Conservation (phyloP, 805 yeast species). For the Candida rishiriensis region DNA sequence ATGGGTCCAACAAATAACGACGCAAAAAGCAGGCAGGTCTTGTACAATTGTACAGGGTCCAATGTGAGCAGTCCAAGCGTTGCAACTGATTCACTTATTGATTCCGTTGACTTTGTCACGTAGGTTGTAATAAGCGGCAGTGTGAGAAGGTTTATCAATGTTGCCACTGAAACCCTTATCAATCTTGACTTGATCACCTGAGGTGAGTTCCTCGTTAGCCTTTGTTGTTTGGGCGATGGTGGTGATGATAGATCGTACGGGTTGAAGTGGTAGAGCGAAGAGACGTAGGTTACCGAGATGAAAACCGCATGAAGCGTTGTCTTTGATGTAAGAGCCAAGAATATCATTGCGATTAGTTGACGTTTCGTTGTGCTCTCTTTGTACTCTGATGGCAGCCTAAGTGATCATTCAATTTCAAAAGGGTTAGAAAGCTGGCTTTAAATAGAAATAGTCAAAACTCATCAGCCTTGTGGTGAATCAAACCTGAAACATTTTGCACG, state of each 20-base stretch:
- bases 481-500: too few species aligned
- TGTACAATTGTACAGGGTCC: slow-evolving; percentile 8
- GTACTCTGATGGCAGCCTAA: too few species aligned
- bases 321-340: too few species aligned
- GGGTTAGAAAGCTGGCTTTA: too few species aligned
- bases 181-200: slow-evolving; percentile 39
- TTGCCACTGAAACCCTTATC: slow-evolving; percentile 30
- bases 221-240: neutral
- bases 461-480: too few species aligned
- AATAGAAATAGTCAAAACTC: too few species aligned
- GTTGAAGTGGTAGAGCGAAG: slow-evolving; percentile 30
- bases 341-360: too few species aligned
- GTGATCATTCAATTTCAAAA: too few species aligned
- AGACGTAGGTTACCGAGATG: slow-evolving; percentile 45
- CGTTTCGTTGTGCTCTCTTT: too few species aligned
- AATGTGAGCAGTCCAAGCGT: slow-evolving; percentile 14
- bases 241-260: neutral
- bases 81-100: slow-evolving; percentile 1
- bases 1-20: slow-evolving; percentile 49
- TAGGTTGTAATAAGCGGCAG: slow-evolving; percentile 30
- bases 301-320: slow-evolving; percentile 26
- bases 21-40: slow-evolving; percentile 29
- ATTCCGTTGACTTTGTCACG: slow-evolving; percentile 11
- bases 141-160: slow-evolving; percentile 26
- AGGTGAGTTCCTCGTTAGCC: slow-evolving; percentile 37